phyloP scores from a whole-genome alignment of 345 rosid species.

The Acer yangbiense region DNA sequence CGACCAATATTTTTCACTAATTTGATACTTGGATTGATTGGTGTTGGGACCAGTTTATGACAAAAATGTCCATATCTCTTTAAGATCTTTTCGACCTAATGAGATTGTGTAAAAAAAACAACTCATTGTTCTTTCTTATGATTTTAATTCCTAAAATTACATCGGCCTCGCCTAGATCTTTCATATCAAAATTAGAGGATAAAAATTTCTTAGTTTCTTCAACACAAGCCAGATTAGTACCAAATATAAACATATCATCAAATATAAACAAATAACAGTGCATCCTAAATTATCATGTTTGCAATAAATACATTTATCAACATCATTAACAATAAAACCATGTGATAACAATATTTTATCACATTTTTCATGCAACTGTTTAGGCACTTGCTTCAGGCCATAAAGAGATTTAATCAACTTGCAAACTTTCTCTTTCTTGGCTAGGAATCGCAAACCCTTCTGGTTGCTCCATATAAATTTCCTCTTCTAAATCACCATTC shows the following conservation, averaged over 20 bases:
- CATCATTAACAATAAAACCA: not conserved
- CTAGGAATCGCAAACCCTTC: too few relatives aligned
- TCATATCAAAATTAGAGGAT: not conserved
- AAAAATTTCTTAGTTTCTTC: not conserved
- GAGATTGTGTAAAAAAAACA: not conserved
- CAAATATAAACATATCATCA: not conserved
- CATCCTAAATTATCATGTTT: not conserved
- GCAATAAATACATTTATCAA: not conserved
- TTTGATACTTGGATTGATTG: not conserved
- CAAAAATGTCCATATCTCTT: not conserved
- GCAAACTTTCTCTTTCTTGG: too few relatives aligned
- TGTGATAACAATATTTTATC: not conserved
- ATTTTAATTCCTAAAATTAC: too few relatives aligned
- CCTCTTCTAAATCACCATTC: too few relatives aligned
- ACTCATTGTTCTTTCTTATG: not conserved
- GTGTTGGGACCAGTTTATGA: not conserved
- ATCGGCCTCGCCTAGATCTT: too few relatives aligned
- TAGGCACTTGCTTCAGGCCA: too few relatives aligned
- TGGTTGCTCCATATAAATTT: too few relatives aligned
- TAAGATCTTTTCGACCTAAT: not conserved
- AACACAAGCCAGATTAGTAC: not conserved
- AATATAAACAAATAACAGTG: not conserved
- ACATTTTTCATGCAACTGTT: too few relatives aligned
- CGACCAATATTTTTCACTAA: too few relatives aligned
- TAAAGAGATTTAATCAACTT: too few relatives aligned